Evolutionary conservation across 352 stramenopile species (phyloP), one percentile per base, ranked within the genome.

Genomic region (Globisporangium apiculatum): DNA sequence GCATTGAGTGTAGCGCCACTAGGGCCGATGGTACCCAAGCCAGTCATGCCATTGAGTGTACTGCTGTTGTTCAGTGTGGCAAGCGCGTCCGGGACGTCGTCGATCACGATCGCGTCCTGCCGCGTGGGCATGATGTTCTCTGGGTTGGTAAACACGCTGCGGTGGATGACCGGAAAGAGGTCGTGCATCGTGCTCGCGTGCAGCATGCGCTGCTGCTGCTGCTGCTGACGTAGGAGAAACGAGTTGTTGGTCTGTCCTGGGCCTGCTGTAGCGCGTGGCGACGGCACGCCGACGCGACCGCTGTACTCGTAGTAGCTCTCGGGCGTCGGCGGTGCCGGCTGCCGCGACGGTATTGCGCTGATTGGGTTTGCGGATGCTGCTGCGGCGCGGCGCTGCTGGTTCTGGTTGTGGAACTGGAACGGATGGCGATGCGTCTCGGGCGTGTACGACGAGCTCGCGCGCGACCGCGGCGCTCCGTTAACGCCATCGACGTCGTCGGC

Each of bases 81-180:
- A 15, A 59, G 4, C 12, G 74, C 67, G 11, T 58, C 61, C 59
- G 83, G 73, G 17, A 75, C 69, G 63, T 91, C 78, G 54, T 81
- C 72, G 60, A 89, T 87, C 55, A 91, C 72, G 57, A 91, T 88
- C 14, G 77, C 85, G n/a, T 77, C 82, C 56, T 91, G 75, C 11
- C 79, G 58, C 46, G 82, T 86, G 48, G 79, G 82, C 66, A 86
- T 68, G 58, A 89, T 87, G 57, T 91, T 91, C 53, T 78, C 75
- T 15, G 79, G 77, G 55, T 78, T 91, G 11, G 79, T 86, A 57
- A 83, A 91, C 42, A 89, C 77, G 38, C 67, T 75, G 40, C 65
- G 58, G 55, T 84, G 75, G 36, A 64, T 64, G 58, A 89, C 68
- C 14, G 76, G 82, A 51, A 91, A 91, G 53, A 91, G 65, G 54